A percentile compares a stretch with the other conserved stretches of the same genome.
Evolutionary conservation across 2,329 filamentous ascomycete species (phyloP).

Genomic region (Ceratocystis eucalypticola): DNA sequence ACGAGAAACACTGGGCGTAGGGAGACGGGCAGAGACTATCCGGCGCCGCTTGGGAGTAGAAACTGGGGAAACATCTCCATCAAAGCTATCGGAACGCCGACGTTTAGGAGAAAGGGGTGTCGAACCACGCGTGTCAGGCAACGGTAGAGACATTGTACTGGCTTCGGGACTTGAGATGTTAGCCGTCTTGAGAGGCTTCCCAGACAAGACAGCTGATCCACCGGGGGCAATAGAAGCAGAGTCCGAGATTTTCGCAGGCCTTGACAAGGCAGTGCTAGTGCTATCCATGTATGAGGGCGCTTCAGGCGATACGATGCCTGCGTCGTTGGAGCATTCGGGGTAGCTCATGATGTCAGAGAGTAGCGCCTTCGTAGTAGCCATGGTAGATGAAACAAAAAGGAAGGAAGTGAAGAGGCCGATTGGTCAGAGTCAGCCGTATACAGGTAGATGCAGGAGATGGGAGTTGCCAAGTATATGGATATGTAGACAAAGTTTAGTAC

Average conservation of each 20-base stretch:
- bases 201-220: background rate
- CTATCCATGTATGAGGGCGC: background rate
- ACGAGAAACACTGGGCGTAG: slow-evolving; percentile 17
- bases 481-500: too few species aligned
- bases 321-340: background rate
- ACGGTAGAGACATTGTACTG: slow-evolving; percentile 11
- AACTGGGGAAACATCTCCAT: slow-evolving; percentile 11
- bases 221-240: background rate
- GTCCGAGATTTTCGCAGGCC: background rate
- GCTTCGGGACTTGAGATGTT: slow-evolving; percentile 14
- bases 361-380: slow-evolving; percentile 13
- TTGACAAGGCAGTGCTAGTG: slow-evolving; percentile 10
- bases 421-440: background rate
- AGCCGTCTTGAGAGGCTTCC: too few species aligned
- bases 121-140: slow-evolving; percentile 2
- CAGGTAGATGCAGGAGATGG: background rate
- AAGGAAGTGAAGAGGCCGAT: background rate
- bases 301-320: background rate
- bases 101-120: slow-evolving; percentile 1
- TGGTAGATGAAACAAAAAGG: background rate
- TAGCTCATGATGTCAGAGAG: slow-evolving; percentile 13
- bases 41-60: slow-evolving; percentile 15
- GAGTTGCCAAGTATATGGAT: background rate
- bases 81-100: slow-evolving; percentile 2
- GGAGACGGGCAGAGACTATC: slow-evolving; percentile 13